These are phyloP conservation scores for Claviceps sp. DNA, from an alignment of 2,329 filamentous ascomycete species.

Conservation along the genomic window DNA sequence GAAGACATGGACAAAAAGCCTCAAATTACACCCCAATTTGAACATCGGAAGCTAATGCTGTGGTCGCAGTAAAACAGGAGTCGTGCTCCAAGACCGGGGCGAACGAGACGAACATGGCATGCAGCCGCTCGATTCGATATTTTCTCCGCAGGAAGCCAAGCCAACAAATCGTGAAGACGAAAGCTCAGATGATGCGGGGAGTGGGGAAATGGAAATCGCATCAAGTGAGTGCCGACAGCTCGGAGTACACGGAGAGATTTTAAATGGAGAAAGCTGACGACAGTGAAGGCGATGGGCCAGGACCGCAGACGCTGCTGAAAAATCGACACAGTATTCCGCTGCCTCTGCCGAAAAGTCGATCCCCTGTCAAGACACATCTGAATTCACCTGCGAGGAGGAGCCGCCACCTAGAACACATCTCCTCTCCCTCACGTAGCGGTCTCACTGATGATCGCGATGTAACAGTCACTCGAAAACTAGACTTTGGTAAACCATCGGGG, in stretches of 20 bases:
- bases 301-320: slow-evolving; percentile 38
- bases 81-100: slow-evolving; percentile 65
- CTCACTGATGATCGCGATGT: slow-evolving; percentile 19
- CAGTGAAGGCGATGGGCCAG: slow-evolving; percentile 36
- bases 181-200: slow-evolving; percentile 19
- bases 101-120: slow-evolving; percentile 84
- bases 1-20: not conserved
- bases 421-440: slow-evolving; percentile 33
- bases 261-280: not conserved
- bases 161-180: slow-evolving; percentile 15
- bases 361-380: slow-evolving; percentile 50
- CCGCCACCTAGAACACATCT: slow-evolving; percentile 40
- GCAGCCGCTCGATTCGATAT: slow-evolving; percentile 74
- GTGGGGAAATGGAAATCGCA: slow-evolving; percentile 40
- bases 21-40: no score
- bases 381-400: slow-evolving; percentile 49
- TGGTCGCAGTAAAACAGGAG: slow-evolving; percentile 66
- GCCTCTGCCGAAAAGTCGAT: slow-evolving; percentile 35
- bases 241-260: not conserved
- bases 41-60: slow-evolving; percentile 1
- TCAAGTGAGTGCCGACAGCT: slow-evolving; percentile 25
- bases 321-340: slow-evolving; percentile 35
- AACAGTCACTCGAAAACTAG: slow-evolving; percentile 39
- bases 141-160: slow-evolving; percentile 67
- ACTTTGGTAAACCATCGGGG: slow-evolving; percentile 28